These are phyloP conservation scores for Komagataella pastoris DNA, from an alignment of 805 yeast species.

Conservation along the genomic window DNA sequence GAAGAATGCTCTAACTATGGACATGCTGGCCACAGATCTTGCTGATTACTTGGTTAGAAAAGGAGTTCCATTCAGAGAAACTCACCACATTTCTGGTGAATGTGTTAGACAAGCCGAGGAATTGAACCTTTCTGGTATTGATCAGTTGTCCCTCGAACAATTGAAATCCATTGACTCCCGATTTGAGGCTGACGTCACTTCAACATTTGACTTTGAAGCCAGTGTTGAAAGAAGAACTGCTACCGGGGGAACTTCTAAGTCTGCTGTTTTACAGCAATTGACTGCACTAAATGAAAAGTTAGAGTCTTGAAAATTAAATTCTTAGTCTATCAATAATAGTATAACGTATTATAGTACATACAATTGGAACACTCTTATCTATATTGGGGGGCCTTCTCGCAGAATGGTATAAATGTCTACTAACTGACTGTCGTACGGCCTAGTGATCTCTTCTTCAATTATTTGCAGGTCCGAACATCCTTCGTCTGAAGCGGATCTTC, in stretches of 20 bases:
- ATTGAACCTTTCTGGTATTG: constrained; percentile 66
- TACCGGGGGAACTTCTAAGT: constrained; percentile 92
- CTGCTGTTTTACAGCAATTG: constrained; percentile 76
- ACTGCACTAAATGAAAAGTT: constrained; percentile 14
- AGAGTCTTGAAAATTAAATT: neutral
- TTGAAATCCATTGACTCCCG: constrained; percentile 69
- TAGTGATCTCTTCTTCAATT: neutral
- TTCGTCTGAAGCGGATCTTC: neutral
- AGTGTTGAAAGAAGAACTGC: constrained; percentile 96
- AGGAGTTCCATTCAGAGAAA: constrained; percentile 98
- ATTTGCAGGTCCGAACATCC: neutral
- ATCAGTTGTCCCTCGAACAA: constrained; percentile 65
- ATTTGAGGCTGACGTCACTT: constrained; percentile 68
- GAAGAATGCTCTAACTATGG: constrained; percentile 90
- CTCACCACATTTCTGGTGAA: constrained; percentile 97
- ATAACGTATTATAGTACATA: neutral
- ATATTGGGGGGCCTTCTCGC: neutral
- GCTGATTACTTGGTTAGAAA: constrained; percentile 96
- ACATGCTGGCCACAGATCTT: constrained; percentile 96
- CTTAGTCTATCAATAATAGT: no score
- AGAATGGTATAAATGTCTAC: neutral
- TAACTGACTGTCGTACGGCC: neutral
- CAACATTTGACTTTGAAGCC: constrained; percentile 82
- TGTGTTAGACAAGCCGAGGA: constrained; percentile 91
- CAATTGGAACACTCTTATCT: neutral